Evolutionary conservation across 371 early-diverging fungal genomes (phyloP).

Genomic region (Dinochytrium kinnereticum): DNA sequence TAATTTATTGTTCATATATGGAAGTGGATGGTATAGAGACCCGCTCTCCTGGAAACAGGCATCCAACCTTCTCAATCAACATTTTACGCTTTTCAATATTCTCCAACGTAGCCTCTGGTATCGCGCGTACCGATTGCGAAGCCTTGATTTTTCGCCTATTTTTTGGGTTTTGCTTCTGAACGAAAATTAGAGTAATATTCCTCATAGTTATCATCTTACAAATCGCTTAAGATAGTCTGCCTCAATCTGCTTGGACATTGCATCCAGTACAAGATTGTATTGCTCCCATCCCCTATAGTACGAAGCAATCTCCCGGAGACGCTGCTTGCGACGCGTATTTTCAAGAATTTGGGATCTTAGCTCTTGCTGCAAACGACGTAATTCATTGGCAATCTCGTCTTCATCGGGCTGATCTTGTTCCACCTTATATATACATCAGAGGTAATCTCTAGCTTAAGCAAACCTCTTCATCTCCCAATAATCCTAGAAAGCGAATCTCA

Average conservation of each 20-base stretch:
- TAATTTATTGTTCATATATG: conserved; percentile 51
- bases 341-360: conserved; percentile 71
- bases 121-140: conserved; percentile 54
- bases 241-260: conserved; percentile 84
- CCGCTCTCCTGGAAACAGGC: conserved; percentile 72
- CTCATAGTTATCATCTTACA: too few species aligned
- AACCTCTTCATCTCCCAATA: conserved; percentile 79
- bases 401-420: conserved; percentile 49
- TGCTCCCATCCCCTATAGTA: conserved; percentile 85
- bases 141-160: conserved; percentile 67
- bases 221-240: conserved; percentile 82
- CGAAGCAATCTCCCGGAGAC: conserved; percentile 69
- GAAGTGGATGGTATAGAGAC: conserved; percentile 68
- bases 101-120: conserved; percentile 60
- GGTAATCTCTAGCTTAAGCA: conserved; percentile 10
- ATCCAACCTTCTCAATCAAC: conserved; percentile 65
- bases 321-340: conserved; percentile 71
- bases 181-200: too few species aligned
- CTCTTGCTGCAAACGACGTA: conserved; percentile 71
- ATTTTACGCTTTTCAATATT: conserved; percentile 61
- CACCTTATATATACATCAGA: conserved; percentile 20
- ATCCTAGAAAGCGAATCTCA: conserved; percentile 80
- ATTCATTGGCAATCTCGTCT: conserved; percentile 80
- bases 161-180: conserved; percentile 75
- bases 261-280: conserved; percentile 84